Percentiles rank a stretch among this genome's conserved stretches.
Conservation (phyloP, 805 yeast species). For the Yarrowia deformans region DNA sequence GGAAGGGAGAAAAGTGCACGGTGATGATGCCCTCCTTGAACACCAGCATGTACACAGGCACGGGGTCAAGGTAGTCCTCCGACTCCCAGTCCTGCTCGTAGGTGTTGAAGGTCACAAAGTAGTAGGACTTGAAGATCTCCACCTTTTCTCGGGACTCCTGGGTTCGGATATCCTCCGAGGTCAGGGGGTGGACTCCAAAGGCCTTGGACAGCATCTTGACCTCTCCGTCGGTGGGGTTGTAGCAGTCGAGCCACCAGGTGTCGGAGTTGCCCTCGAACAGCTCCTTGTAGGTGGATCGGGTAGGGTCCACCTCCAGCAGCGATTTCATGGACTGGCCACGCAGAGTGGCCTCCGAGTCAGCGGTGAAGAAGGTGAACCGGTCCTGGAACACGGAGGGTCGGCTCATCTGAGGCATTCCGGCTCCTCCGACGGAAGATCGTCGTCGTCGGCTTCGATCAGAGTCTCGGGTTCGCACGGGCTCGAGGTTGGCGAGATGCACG, state of each 20-base stretch:
- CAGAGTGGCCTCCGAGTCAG: slow-evolving; percentile 86
- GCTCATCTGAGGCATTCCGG: slow-evolving; percentile 21
- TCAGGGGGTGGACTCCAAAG: slow-evolving; percentile 96
- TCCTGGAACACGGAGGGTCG: slow-evolving; percentile 51
- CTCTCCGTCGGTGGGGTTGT: slow-evolving; percentile 93
- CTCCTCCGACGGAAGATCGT: slow-evolving; percentile 11
- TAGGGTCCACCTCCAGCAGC: slow-evolving; percentile 60
- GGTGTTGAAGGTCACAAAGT: slow-evolving; percentile 96
- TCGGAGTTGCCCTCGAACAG: slow-evolving; percentile 77
- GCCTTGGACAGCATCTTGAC: slow-evolving; percentile 92
- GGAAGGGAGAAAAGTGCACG: slow-evolving; percentile 67
- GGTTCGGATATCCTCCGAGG: slow-evolving; percentile 95
- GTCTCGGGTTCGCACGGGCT: slow-evolving; percentile 30
- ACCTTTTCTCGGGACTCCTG: slow-evolving; percentile 98
- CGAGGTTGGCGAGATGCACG: slow-evolving; percentile 16
- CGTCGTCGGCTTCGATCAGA: slow-evolving; percentile 36
- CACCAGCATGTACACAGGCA: slow-evolving; percentile 66
- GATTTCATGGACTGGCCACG: slow-evolving; percentile 89
- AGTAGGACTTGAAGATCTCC: slow-evolving; percentile 86
- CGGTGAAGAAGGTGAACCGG: slow-evolving; percentile 81
- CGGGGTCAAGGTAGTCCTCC: slow-evolving; percentile 76
- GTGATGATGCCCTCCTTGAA: slow-evolving; percentile 66
- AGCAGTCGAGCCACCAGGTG: slow-evolving; percentile 99
- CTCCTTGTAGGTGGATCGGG: slow-evolving; percentile 62
- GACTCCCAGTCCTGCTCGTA: slow-evolving; percentile 85